These are phyloP conservation scores for Puccinia coronata DNA, from an alignment of 1,284 basidiomycete genomes.

Conservation along the genomic window DNA sequence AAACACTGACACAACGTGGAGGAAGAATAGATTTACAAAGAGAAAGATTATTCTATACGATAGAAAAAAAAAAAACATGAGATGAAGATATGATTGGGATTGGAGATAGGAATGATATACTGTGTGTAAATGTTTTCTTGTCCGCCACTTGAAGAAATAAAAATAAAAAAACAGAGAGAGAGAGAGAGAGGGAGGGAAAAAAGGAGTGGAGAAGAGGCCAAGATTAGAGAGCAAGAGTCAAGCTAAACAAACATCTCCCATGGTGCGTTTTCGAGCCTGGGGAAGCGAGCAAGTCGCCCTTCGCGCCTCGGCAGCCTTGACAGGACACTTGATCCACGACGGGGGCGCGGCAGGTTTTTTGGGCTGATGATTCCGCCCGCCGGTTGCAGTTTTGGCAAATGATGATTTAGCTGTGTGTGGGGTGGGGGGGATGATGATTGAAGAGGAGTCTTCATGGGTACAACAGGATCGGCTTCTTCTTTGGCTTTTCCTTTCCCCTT, in stretches of 20 bases:
- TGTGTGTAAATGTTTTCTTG: too few relatives aligned
- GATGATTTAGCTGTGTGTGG: not conserved
- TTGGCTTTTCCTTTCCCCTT: slow-evolving; percentile 35
- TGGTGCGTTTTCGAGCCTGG: slow-evolving; percentile 32
- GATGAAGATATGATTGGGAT: too few relatives aligned
- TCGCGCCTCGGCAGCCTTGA: slow-evolving; percentile 38
- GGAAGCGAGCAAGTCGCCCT: slow-evolving; percentile 28
- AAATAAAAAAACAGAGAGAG: not conserved
- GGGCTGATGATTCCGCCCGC: not conserved
- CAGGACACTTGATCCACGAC: slow-evolving; percentile 37
- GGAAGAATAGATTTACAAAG: too few relatives aligned
- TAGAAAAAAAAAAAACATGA: too few relatives aligned
- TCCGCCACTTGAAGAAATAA: not conserved
- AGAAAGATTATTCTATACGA: too few relatives aligned
- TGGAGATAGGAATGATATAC: too few relatives aligned
- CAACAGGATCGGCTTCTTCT: not conserved
- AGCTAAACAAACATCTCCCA: slow-evolving; percentile 46
- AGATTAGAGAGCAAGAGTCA: not conserved
- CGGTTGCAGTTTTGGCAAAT: not conserved
- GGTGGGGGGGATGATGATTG: slow-evolving; percentile 10
- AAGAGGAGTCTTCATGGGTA: not conserved
- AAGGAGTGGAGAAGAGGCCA: not conserved
- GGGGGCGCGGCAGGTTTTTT: not conserved
- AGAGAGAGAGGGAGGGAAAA: not conserved
- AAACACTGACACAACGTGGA: too few relatives aligned